phyloP scores from a whole-genome alignment of 176 grass and related monocot genomes.

The Elymus sibiricus region DNA sequence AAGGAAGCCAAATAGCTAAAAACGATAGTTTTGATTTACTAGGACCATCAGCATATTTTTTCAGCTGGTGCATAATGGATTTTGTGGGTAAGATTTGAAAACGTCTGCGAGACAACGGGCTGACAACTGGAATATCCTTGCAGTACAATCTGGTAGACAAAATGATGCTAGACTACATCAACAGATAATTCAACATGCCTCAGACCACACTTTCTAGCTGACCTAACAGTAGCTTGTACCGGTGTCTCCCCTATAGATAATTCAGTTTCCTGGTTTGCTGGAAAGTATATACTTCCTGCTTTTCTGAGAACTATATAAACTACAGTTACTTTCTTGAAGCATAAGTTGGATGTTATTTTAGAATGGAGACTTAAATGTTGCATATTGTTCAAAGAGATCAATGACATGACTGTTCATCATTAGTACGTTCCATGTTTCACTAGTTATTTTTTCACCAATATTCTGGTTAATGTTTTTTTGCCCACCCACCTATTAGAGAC shows the following conservation, averaged over 20 bases:
- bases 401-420: neutral
- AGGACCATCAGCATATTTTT: too few species aligned
- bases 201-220: neutral
- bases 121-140: neutral
- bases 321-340: neutral
- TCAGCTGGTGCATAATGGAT: too few species aligned
- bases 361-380: neutral
- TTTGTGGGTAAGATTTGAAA: too few species aligned
- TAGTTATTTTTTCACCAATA: constrained; percentile 11
- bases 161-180: neutral
- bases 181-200: neutral
- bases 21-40: too few species aligned
- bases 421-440: neutral
- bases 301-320: neutral
- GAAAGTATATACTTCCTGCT: neutral
- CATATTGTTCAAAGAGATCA: neutral
- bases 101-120: neutral
- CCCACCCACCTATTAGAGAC: constrained; percentile 43
- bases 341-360: neutral
- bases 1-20: too few species aligned
- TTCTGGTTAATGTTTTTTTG: neutral
- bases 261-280: neutral
- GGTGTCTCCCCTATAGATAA: neutral
- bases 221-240: neutral
- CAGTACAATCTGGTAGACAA: neutral